Evolutionary conservation across 2,329 filamentous ascomycete genomes (phyloP).

Genomic region (Fusarium solani-melongenae): DNA sequence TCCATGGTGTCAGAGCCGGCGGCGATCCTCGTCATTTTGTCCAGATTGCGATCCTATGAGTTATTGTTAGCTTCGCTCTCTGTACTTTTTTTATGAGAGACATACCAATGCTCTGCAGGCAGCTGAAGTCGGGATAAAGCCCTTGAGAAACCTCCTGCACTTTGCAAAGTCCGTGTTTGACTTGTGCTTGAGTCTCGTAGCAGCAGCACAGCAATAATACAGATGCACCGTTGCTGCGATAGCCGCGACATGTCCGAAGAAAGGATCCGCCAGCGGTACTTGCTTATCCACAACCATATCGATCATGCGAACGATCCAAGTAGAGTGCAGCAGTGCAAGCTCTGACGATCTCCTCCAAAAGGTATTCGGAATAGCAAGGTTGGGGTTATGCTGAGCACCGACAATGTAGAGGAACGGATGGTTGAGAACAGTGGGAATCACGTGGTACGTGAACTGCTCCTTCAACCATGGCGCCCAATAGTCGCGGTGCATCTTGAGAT

Average conservation of each 20-base stretch:
- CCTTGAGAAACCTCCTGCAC: slow-evolving; percentile 60
- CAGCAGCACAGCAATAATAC: slow-evolving; percentile 64
- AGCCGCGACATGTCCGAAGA: slow-evolving; percentile 62
- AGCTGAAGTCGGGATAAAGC: slow-evolving; percentile 58
- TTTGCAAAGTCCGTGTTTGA: slow-evolving; percentile 64
- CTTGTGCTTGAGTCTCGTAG: slow-evolving; percentile 60
- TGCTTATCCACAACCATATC: slow-evolving; percentile 65
- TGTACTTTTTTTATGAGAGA: neutral
- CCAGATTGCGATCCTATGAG: slow-evolving; percentile 58
- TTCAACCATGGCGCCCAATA: slow-evolving; percentile 66
- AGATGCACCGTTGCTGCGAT: slow-evolving; percentile 65
- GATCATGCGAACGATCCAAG: slow-evolving; percentile 65
- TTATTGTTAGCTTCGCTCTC: slow-evolving; percentile 10
- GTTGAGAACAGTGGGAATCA: slow-evolving; percentile 62
- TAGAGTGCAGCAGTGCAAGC: slow-evolving; percentile 61
- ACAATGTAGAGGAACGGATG: slow-evolving; percentile 66
- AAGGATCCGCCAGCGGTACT: slow-evolving; percentile 60
- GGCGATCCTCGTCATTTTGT: slow-evolving; percentile 61
- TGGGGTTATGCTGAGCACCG: slow-evolving; percentile 62
- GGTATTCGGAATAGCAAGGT: slow-evolving; percentile 63
- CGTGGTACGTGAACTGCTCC: slow-evolving; percentile 64
- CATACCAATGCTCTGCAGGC: slow-evolving; percentile 59
- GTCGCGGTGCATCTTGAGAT: slow-evolving; percentile 55
- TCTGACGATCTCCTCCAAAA: slow-evolving; percentile 65
- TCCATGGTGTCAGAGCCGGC: slow-evolving; percentile 60